Percentiles rank a stretch among this genome's conserved stretches.
Conservation (phyloP, 1,284 basidiomycete genomes). For the Fomitopsis pinicola region DNA sequence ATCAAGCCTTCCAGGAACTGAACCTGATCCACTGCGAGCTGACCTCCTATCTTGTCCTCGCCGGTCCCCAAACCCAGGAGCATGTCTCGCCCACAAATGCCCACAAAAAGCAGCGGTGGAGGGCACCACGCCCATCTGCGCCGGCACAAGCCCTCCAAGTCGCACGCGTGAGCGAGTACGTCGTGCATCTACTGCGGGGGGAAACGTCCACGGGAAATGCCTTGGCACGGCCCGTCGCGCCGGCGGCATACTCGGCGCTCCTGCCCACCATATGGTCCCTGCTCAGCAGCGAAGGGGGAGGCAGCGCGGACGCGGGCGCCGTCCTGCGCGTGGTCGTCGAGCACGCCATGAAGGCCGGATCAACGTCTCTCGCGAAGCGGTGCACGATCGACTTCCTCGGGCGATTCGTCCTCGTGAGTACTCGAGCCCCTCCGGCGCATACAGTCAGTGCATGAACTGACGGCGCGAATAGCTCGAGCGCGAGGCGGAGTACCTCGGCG, state of each 20-base stretch:
- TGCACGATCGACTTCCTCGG: constrained; percentile 70
- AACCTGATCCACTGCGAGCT: constrained; percentile 78
- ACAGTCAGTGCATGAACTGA: neutral
- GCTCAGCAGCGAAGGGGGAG: constrained; percentile 41
- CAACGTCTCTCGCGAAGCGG: constrained; percentile 59
- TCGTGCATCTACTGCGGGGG: constrained; percentile 61
- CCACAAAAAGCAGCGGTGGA: neutral
- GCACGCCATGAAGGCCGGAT: constrained; percentile 52
- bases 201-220: constrained; percentile 38
- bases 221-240: constrained; percentile 41
- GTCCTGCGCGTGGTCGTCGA: constrained; percentile 50
- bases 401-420: constrained; percentile 59
- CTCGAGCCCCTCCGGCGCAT: neutral
- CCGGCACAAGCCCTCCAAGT: constrained; percentile 34
- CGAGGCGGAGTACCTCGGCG: constrained; percentile 49
- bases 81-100: constrained; percentile 1
- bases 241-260: constrained; percentile 64
- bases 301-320: constrained; percentile 26
- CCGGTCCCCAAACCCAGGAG: constrained; percentile 14
- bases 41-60: constrained; percentile 56
- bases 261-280: constrained; percentile 85
- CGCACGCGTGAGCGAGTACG: constrained; percentile 63
- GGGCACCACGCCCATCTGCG: neutral
- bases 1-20: constrained; percentile 63
- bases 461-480: constrained; percentile 52